Conservation (phyloP, 768 basidiomycete genomes). For the Mrakia frigida region DNA sequence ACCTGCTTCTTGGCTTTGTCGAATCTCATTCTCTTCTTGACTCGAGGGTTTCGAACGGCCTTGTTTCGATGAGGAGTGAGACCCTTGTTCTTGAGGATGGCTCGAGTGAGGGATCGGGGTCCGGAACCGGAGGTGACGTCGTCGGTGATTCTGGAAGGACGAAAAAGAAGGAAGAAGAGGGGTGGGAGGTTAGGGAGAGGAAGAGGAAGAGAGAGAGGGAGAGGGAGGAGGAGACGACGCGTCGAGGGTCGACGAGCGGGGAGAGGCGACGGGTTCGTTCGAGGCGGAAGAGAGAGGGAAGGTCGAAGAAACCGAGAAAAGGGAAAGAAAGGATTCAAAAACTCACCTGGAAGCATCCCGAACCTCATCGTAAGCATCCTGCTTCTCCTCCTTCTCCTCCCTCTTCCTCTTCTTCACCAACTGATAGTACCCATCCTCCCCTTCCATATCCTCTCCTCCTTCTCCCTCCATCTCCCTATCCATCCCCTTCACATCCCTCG, state of each 20-base stretch:
- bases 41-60: slow-evolving; percentile 87
- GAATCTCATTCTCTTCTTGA: slow-evolving; percentile 89
- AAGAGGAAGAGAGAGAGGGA: too few species aligned
- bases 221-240: neutral
- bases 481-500: slow-evolving; percentile 32
- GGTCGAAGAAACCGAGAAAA: neutral
- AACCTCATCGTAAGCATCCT: slow-evolving; percentile 68
- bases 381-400: slow-evolving; percentile 41
- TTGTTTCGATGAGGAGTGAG: slow-evolving; percentile 86
- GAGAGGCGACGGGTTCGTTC: too few species aligned
- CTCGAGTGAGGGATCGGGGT: slow-evolving; percentile 79
- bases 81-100: slow-evolving; percentile 90
- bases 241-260: neutral
- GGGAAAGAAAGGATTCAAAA: neutral
- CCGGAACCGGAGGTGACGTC: slow-evolving; percentile 53
- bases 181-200: neutral
- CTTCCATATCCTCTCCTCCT: slow-evolving; percentile 44
- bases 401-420: neutral
- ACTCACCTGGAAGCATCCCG: slow-evolving; percentile 58
- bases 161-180: neutral
- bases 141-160: slow-evolving; percentile 35
- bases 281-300: neutral
- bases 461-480: slow-evolving; percentile 45
- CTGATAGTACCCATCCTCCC: slow-evolving; percentile 70
- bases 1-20: slow-evolving; percentile 94